Conservation (phyloP, 2,329 filamentous ascomycete genomes). For the Aspergillus pseudotamarii region DNA sequence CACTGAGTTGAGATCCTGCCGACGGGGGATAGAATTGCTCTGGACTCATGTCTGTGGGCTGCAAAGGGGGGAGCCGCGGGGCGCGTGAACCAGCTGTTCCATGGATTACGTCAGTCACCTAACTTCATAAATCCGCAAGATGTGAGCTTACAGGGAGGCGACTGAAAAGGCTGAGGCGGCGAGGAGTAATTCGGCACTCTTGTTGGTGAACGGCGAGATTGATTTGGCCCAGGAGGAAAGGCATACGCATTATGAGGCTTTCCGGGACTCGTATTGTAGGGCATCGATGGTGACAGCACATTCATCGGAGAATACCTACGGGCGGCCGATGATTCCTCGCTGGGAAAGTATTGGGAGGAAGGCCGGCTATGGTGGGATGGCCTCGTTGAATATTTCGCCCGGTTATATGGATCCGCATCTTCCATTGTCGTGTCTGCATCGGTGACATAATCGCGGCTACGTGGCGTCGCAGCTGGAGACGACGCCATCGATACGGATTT, state of each 20-base stretch:
- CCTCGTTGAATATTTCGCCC: slow-evolving; percentile 82
- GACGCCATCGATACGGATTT: slow-evolving; percentile 58
- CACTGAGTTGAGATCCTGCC: slow-evolving; percentile 71
- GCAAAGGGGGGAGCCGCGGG: slow-evolving; percentile 75
- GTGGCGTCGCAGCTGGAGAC: slow-evolving; percentile 61
- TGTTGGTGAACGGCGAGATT: slow-evolving; percentile 75
- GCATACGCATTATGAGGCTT: slow-evolving; percentile 54
- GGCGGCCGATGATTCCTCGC: slow-evolving; percentile 78
- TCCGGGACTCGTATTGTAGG: slow-evolving; percentile 70
- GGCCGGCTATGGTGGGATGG: slow-evolving; percentile 71
- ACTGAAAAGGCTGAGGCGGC: slow-evolving; percentile 60
- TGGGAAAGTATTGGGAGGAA: slow-evolving; percentile 71
- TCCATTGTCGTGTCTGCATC: slow-evolving; percentile 84
- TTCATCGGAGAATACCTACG: slow-evolving; percentile 98
- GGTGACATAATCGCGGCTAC: slow-evolving; percentile 65
- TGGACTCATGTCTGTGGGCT: slow-evolving; percentile 66
- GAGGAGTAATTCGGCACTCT: slow-evolving; percentile 63
- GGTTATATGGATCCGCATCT: slow-evolving; percentile 82
- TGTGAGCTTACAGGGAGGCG: slow-evolving; percentile 56
- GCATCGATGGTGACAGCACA: slow-evolving; percentile 75
- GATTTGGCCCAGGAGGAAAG: slow-evolving; percentile 57
- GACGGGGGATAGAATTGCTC: slow-evolving; percentile 74
- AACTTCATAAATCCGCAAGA: background rate
- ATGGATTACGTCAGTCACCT: slow-evolving; percentile 16
- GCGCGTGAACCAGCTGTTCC: slow-evolving; percentile 49